Evolutionary conservation across 257 asterid species (phyloP), one percentile per base, ranked within the genome.

Genomic region (Solanum okadae): DNA sequence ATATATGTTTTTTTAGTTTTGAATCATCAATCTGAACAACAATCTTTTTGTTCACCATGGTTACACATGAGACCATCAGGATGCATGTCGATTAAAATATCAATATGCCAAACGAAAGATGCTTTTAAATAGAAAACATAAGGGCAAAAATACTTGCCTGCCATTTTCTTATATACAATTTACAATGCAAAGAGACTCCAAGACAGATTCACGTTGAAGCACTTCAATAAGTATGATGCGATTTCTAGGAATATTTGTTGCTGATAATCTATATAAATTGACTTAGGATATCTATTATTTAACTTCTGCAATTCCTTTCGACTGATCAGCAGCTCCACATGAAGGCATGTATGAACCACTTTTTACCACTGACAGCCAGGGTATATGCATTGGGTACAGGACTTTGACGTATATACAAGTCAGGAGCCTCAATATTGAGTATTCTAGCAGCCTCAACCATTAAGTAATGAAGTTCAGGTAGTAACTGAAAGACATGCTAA

Each of bases 351-450:
- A 88, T 96, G 99, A 75, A 96, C 96, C 75, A 96, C 99, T 95
- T 96, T 89, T 95, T 96, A 90, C 98, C 99, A 83, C 98, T 90
- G 91, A 96, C 89, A 33, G 98, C 99, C 84, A 96, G 91, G 86
- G 99, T 96, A 90, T 96, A 96, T 65, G 99, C 98, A 88, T 94
- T 96, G 59, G 99, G 99, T 25, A 94, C 92, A 11, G 99, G 96
- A 92, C 98, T 95, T 90, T 96, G 99, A 49, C 98, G 98, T 88
- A 96, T 88, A 76, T 96, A 96, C n/a, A 96, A 91, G 89, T 94
- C 98, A 38, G 99, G 98, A 86, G 98, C 92, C 86, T 95, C 99
- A 63, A 88, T 90, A 90, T 92, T 93, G 65, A 96, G 89, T 82
- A 93, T 91, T 79, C 91, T 76, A 83, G 98, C 95, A 18, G 99